Conservation (phyloP, 2,329 filamentous ascomycete genomes). For the Cordyceps pruinosa region DNA sequence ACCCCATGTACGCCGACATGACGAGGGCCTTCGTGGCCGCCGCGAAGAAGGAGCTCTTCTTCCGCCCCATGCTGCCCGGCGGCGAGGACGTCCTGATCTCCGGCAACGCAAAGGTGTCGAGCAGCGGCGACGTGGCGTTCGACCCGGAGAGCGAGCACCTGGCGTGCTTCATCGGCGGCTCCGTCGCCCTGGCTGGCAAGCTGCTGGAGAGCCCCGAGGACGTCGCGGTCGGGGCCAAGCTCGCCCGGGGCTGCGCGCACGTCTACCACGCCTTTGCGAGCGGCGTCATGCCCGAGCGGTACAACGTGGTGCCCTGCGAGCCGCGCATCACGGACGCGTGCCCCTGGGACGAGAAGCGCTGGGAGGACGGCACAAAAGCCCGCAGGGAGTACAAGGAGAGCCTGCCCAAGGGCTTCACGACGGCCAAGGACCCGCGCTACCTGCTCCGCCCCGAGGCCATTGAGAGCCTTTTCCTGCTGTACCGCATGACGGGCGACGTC, state of each 20-base stretch:
- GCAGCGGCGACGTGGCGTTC: slow-evolving; percentile 16
- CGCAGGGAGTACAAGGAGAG: slow-evolving; percentile 13
- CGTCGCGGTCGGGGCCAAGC: slow-evolving; percentile 36
- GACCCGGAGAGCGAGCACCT: slow-evolving; percentile 38
- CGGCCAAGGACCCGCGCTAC: slow-evolving; percentile 50
- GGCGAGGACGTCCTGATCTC: slow-evolving; percentile 50
- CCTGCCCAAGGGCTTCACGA: slow-evolving; percentile 48
- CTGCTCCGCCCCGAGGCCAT: slow-evolving; percentile 70
- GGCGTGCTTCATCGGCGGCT: slow-evolving; percentile 45
- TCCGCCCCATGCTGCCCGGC: slow-evolving; percentile 51
- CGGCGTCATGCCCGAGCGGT: slow-evolving; percentile 47
- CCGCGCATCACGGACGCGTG: slow-evolving; percentile 23
- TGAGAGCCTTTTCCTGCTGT: slow-evolving; percentile 73
- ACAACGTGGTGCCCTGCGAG: slow-evolving; percentile 35
- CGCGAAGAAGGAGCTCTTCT: slow-evolving; percentile 50
- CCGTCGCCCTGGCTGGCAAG: slow-evolving; percentile 41
- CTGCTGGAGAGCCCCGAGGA: slow-evolving; percentile 35
- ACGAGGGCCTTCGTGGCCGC: slow-evolving; percentile 45
- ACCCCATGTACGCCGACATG: slow-evolving; percentile 47
- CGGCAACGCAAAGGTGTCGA: slow-evolving; percentile 27
- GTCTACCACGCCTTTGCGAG: slow-evolving; percentile 40
- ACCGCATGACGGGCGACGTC: slow-evolving; percentile 60
- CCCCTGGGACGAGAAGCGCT: slow-evolving; percentile 25
- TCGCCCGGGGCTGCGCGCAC: slow-evolving; percentile 46
- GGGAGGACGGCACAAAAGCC: slow-evolving; percentile 14